Evolutionary conservation across 371 early-diverging fungal genomes (phyloP), one percentile per base, ranked within the genome.

Genomic region (Mucor plumbeus): DNA sequence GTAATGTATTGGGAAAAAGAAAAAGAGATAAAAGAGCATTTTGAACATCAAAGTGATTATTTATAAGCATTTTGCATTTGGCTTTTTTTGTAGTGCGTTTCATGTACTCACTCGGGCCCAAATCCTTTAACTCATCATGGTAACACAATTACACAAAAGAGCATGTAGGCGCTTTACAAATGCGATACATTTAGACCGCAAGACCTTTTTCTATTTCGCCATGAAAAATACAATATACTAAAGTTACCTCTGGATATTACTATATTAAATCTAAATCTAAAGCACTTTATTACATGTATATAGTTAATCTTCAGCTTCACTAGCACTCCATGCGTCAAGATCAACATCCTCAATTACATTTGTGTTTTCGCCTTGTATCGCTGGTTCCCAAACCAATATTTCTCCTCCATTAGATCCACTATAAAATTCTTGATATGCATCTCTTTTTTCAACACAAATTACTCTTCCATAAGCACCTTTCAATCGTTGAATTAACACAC

Each of bases 381-480:
- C 71, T n/a, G 90, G 88, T 44, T 76, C 82, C 93, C 93, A 92
- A 11, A 79, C 76, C 44, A 92, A 68, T 14, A 92, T 85, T 55
- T 89, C 88, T 11, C 85, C 78, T 38, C 89, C 91, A 68, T 79
- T 85, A 11, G 90, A 89, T 0, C 88, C 90, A 41, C 88, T 87
- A 73, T 89, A 90, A 4, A 89, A 71, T 66, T 92, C 90, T 80
- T 90, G 74, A 62, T 69, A 67, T 8, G 78, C 70, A 21, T 85
- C 76, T 50, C 91, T 70, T 68, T 85, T 78, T 15, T 84, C 87
- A 4, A 87, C 83, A 61, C 89, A 87, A 4, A 81, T 82, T 40
- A 88, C 85, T 53, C 89, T 69, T 6, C 88, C 90, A 75, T 87
- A 88, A 33, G 91, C 88, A 5, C 91, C 91, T 61, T 73, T 79